These are phyloP conservation scores for Elaphomyces granulatus DNA, from an alignment of 495 filamentous ascomycete species.

Conservation along the genomic window DNA sequence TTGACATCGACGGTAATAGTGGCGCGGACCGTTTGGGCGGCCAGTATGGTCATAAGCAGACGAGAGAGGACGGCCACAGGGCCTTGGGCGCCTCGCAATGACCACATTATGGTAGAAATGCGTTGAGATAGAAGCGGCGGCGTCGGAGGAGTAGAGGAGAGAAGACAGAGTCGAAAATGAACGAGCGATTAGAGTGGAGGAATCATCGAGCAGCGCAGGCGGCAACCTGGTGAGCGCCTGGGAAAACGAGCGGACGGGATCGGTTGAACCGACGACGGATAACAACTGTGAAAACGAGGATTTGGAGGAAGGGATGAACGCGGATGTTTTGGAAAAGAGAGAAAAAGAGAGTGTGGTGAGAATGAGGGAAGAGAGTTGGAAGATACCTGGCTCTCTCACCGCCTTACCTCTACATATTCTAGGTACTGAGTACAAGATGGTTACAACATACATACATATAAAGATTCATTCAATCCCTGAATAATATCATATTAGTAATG, in stretches of 20 bases:
- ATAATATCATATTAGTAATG: no score
- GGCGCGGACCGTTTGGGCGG: slow-evolving; percentile 12
- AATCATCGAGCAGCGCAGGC: not conserved
- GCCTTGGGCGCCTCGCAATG: not conserved
- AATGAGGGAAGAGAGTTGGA: slow-evolving; percentile 1
- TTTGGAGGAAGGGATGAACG: no score
- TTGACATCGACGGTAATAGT: slow-evolving; percentile 22
- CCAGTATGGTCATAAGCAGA: slow-evolving; percentile 16
- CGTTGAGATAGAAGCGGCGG: not conserved
- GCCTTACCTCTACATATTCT: no score
- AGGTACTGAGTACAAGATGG: no score
- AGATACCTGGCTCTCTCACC: no score
- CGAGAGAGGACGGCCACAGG: not conserved
- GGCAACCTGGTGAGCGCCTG: not conserved
- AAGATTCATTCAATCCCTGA: not conserved
- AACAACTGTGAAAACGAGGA: not conserved
- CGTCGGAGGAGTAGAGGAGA: not conserved
- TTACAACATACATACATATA: not conserved
- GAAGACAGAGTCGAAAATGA: not conserved
- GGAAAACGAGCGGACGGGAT: not conserved
- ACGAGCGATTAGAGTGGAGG: not conserved
- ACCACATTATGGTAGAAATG: not conserved
- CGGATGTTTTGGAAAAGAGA: slow-evolving; percentile 2
- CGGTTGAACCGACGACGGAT: not conserved
- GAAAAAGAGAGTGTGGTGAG: not conserved